Conservation (phyloP, 2,329 filamentous ascomycete species). For the Immersiporthe knoxdaviesiana region DNA sequence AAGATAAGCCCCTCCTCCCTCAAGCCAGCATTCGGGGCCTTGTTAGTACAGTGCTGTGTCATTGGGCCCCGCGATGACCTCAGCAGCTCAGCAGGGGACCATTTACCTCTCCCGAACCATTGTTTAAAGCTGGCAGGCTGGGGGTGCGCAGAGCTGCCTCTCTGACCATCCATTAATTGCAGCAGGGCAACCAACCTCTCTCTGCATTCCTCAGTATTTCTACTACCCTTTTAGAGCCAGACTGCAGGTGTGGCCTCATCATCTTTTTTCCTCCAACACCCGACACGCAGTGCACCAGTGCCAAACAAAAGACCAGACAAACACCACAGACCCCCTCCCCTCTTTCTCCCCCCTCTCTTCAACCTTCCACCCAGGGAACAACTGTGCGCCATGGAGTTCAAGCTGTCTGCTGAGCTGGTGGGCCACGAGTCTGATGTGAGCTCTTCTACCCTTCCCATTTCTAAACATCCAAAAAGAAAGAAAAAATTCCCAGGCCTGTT, state of each 20-base stretch:
- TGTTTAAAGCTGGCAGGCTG: not conserved
- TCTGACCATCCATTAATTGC: not conserved
- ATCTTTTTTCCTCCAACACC: not conserved
- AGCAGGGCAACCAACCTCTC: not conserved
- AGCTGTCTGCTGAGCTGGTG: conserved; percentile 85
- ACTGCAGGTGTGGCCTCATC: not conserved
- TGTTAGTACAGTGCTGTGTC: not conserved
- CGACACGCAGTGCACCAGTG: not conserved
- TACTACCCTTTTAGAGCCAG: not conserved
- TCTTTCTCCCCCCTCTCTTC: not conserved
- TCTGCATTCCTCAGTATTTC: not conserved
- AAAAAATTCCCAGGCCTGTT: conserved; percentile 25
- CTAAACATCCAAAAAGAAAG: not conserved
- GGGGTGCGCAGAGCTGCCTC: not conserved
- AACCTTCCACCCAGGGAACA: not conserved
- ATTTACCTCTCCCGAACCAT: not conserved
- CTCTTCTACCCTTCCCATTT: not conserved
- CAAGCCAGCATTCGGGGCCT: not conserved
- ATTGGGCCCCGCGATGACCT: conserved; percentile 28
- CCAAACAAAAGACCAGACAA: not conserved
- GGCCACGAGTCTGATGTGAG: conserved; percentile 94
- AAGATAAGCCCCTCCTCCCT: conserved; percentile 7
- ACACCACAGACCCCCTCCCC: not conserved
- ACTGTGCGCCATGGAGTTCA: conserved; percentile 65
- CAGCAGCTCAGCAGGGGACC: conserved; percentile 26